Evolutionary conservation across 345 rosid genomes (phyloP), one percentile per base, ranked within the genome.

Genomic region (Lepidium aucheri): DNA sequence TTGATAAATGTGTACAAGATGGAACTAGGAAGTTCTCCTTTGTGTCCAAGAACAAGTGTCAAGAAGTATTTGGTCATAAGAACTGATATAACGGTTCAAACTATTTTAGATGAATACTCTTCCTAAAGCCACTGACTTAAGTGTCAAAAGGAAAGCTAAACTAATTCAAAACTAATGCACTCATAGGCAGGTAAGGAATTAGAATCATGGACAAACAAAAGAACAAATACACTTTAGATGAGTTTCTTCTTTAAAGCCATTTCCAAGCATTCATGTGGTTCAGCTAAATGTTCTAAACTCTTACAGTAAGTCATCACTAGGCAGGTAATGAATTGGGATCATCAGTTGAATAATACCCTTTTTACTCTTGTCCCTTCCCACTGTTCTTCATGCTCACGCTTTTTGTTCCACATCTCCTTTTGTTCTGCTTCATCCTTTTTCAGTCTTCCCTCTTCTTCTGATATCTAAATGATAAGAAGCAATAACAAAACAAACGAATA

Each of bases 321-420:
- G 53, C 53, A 65, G 16, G 45, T 50, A 51, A 39, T 50, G 43
- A 69, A 42, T 17, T 60, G 40, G 18, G 35, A 43, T n/a, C n/a
- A 42, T 2, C 14, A 9, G 39, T 41, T 16, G 16, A 33, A 69
- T 77, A 84, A 46, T 63, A 91, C 99, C 88, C 96, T 78, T 47
- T 94, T 63, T 75, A 91, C 97, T 81, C 97, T 86, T 3, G 95
- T 91, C 77, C 96, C 97, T 85, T 94, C 99, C 99, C 97, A 94
- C 75, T 94, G 97, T 77, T 87, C 99, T 75, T 90, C 99, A 35
- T 94, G 97, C 65, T 94, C 96, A 43, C 99, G 92, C 80, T 94
- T 90, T 74, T 89, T 88, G 79, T 94, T 94, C 97, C 97, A 84
- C 79, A 80, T 74, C 80, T 94, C 99, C 75, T 86, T 94, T 80